A percentile compares a stretch with the other conserved stretches of the same genome.
Conservation (phyloP, 2,329 filamentous ascomycete species). For the Emergomyces africanus region DNA sequence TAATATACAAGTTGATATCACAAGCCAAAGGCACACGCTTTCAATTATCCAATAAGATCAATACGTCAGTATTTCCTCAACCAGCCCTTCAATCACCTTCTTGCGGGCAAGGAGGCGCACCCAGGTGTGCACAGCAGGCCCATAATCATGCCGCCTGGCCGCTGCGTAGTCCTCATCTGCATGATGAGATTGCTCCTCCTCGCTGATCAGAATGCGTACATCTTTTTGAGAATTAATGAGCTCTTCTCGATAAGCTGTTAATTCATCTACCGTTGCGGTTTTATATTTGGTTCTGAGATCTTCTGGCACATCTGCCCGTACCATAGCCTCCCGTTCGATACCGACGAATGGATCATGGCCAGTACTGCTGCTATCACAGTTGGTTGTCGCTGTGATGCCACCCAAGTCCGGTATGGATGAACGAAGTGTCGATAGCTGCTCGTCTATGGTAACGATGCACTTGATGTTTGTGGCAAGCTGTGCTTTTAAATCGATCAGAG, state of each 20-base stretch:
- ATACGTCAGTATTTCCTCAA: background rate
- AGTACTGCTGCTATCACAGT: constrained; percentile 6
- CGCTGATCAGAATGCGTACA: constrained; percentile 25
- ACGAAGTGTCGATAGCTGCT: constrained; percentile 9
- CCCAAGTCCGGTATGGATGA: constrained; percentile 6
- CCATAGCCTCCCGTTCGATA: constrained; percentile 23
- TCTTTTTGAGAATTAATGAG: constrained; percentile 20
- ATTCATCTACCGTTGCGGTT: constrained; percentile 15
- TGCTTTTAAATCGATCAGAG: constrained; percentile 38
- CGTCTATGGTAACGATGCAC: constrained; percentile 28
- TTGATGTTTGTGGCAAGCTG: constrained; percentile 35
- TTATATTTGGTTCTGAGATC: constrained; percentile 15
- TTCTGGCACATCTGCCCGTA: constrained; percentile 18
- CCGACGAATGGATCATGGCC: constrained; percentile 26
- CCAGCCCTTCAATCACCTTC: constrained; percentile 38
- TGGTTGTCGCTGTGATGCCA: constrained; percentile 11
- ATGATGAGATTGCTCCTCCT: constrained; percentile 27
- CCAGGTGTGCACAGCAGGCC: constrained; percentile 56
- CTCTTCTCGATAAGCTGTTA: constrained; percentile 19
- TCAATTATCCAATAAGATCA: background rate
- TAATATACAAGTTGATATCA: background rate
- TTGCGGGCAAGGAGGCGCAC: constrained; percentile 56
- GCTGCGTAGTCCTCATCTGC: constrained; percentile 30
- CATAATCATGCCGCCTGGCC: constrained; percentile 48
- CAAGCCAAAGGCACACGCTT: background rate